Conservation (phyloP, 2,329 filamentous ascomycete genomes). For the Fusarium pseudonygamai region DNA sequence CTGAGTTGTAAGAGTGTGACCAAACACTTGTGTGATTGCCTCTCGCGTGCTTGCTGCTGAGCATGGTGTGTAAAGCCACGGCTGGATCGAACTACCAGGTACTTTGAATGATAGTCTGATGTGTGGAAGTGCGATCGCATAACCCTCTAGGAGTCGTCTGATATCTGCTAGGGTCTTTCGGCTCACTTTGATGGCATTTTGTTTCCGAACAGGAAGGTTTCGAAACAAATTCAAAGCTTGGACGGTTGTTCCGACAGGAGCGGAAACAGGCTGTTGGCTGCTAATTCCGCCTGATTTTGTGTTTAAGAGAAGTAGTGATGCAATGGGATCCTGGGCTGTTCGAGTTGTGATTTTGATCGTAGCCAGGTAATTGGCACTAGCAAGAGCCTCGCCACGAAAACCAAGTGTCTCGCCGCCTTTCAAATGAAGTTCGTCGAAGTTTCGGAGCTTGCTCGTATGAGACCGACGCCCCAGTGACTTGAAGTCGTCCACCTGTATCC, state of each 20-base stretch:
- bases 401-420: conserved; percentile 71
- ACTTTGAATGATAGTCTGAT: conserved; percentile 70
- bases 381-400: conserved; percentile 79
- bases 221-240: conserved; percentile 68
- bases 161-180: conserved; percentile 66
- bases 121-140: conserved; percentile 72
- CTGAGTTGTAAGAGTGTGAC: conserved; percentile 62
- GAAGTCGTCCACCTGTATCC: conserved; percentile 72
- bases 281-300: conserved; percentile 45
- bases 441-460: conserved; percentile 77
- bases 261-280: conserved; percentile 52
- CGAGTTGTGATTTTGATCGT: conserved; percentile 71
- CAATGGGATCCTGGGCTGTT: conserved; percentile 68
- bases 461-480: conserved; percentile 69
- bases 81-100: conserved; percentile 59
- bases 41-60: conserved; percentile 61
- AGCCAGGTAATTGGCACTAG: conserved; percentile 69
- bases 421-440: conserved; percentile 68
- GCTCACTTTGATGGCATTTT: conserved; percentile 65
- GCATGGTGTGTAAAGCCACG: conserved; percentile 71
- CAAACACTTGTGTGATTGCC: conserved; percentile 69
- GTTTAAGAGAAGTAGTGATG: conserved; percentile 57
- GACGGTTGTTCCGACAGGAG: conserved; percentile 76
- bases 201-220: conserved; percentile 69
- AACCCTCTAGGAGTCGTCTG: conserved; percentile 68